Conservation (phyloP, 1,284 basidiomycete species). For the Boletus semigastroideus region DNA sequence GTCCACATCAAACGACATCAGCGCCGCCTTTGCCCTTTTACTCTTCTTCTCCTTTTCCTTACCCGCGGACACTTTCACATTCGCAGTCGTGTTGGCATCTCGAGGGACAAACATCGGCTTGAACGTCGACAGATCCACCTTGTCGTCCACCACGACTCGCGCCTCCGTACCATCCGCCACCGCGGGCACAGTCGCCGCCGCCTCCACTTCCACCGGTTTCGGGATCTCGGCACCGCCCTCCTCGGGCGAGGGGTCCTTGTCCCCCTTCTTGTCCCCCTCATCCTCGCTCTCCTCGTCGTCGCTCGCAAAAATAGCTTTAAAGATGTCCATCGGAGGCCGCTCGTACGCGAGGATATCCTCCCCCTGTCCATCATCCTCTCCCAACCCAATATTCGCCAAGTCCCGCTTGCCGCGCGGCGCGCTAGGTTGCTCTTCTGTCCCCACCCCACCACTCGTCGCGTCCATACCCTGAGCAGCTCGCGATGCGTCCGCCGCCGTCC, state of each 20-base stretch:
- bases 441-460: constrained; percentile 17
- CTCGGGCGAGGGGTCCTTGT: constrained; percentile 29
- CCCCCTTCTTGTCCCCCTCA: constrained; percentile 40
- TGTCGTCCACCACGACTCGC: constrained; percentile 21
- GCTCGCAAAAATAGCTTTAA: constrained; percentile 93
- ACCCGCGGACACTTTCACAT: constrained; percentile 23
- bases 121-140: constrained; percentile 65
- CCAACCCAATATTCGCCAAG: constrained; percentile 77
- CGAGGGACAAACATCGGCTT: constrained; percentile 81
- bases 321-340: constrained; percentile 87
- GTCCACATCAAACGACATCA: constrained; percentile 71
- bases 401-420: constrained; percentile 45
- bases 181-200: not conserved
- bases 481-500: constrained; percentile 11
- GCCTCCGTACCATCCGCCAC: not conserved
- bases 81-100: constrained; percentile 30
- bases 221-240: constrained; percentile 32
- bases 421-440: constrained; percentile 14
- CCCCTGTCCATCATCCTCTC: constrained; percentile 87
- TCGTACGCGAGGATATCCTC: constrained; percentile 84
- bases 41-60: constrained; percentile 45
- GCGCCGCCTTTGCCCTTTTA: constrained; percentile 35
- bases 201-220: not conserved
- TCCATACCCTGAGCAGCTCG: constrained; percentile 1
- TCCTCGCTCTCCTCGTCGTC: constrained; percentile 81